Conservation (phyloP, 305 asterid species). For the Solanum aculeatissimum region DNA sequence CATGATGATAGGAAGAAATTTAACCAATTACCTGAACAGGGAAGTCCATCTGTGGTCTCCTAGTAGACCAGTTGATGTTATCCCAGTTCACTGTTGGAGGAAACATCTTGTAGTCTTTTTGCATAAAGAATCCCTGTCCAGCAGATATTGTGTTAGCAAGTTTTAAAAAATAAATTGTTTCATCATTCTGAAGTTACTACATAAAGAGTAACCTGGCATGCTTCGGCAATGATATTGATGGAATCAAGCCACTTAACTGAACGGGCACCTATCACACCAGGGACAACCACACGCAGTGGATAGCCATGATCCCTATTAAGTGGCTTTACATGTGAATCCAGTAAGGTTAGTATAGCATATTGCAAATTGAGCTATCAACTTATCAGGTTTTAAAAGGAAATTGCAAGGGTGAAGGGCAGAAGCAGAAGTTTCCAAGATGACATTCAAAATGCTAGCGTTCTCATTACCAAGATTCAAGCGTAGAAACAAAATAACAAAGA, state of each 20-base stretch:
- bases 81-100: slow-evolving; percentile 96
- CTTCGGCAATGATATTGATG: slow-evolving; percentile 62
- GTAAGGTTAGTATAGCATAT: not conserved
- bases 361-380: not conserved
- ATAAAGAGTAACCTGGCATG: slow-evolving; percentile 53
- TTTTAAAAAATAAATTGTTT: not conserved
- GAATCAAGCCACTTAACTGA: slow-evolving; percentile 94
- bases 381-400: not conserved
- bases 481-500: not conserved
- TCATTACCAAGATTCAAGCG: not conserved
- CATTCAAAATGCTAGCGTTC: not conserved
- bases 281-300: slow-evolving; percentile 91
- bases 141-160: slow-evolving; percentile 3
- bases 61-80: slow-evolving; percentile 82
- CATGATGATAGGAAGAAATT: not conserved
- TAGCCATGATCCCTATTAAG: slow-evolving; percentile 96
- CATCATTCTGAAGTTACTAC: slow-evolving; percentile 3
- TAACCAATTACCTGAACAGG: slow-evolving; percentile 70
- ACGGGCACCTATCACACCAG: slow-evolving; percentile 97
- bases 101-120: slow-evolving; percentile 93
- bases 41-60: slow-evolving; percentile 87
- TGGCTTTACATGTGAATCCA: slow-evolving; percentile 24
- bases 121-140: slow-evolving; percentile 87
- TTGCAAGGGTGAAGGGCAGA: not conserved
- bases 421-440: not conserved